Evolutionary conservation across 768 basidiomycete species (phyloP).

Genomic region (Leccinum truebloodii): DNA sequence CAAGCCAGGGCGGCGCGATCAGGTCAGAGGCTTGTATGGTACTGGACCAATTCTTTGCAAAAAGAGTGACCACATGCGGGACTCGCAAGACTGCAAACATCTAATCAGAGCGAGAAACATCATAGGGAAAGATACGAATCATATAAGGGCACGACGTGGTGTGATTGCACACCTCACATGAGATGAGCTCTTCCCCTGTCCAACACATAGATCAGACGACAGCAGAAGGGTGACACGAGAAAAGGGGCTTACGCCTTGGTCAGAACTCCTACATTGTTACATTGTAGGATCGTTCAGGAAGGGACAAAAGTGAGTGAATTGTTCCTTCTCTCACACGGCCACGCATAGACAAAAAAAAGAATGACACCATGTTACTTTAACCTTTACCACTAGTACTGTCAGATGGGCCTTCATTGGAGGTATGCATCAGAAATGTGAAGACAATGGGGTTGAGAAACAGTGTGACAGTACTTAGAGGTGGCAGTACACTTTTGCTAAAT

Average conservation of each 20-base stretch:
- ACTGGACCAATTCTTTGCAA: conserved; percentile 42
- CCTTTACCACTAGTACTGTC: too few relatives aligned
- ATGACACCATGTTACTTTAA: too few relatives aligned
- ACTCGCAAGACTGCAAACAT: conserved; percentile 42
- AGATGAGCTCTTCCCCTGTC: conserved; percentile 52
- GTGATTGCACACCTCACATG: conserved; percentile 63
- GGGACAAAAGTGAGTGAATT: conserved; percentile 20
- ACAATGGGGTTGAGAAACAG: too few relatives aligned
- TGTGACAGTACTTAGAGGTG: neutral
- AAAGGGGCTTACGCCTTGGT: conserved; percentile 7
- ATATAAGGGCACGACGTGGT: conserved; percentile 68
- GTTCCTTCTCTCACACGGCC: too few relatives aligned
- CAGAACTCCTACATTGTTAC: conserved; percentile 10
- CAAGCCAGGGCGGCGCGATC: conserved; percentile 23
- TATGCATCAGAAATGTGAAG: too few relatives aligned
- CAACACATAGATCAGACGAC: neutral
- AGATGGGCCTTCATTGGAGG: too few relatives aligned
- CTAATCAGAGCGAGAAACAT: conserved; percentile 2
- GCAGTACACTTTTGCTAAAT: neutral
- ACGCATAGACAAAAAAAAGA: too few relatives aligned
- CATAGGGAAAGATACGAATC: conserved; percentile 40
- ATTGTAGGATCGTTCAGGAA: neutral
- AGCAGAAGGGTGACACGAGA: neutral
- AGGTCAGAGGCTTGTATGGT: conserved; percentile 53
- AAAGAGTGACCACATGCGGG: conserved; percentile 71